Base-by-base conservation (phyloP, 2,329 filamentous ascomycete species). In the Botrytis deweyae region DNA sequence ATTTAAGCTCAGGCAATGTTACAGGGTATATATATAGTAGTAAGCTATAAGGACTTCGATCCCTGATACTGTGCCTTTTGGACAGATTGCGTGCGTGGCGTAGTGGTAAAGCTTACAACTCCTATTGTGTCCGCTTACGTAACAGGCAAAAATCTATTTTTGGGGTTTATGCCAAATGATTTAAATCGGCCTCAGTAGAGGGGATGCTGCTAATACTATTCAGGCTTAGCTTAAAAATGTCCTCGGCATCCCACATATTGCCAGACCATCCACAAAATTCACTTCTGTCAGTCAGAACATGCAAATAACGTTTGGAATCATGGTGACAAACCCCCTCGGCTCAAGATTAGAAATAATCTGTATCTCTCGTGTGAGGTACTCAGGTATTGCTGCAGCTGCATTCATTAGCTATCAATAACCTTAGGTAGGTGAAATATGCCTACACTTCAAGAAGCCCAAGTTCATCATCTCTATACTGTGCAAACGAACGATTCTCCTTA, bases 231-330 rank as follows among this genome's bases (percentile, higher is more conserved):
- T 16, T 16, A 16, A 3, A 29, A 42, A 68, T 58, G 36, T 42
- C 65, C 65, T 68, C 65, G 65, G 65, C 25, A 64, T 64, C 62
- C 62, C 62, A 65, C 49, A 68, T 58, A 42, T 68, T 36, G 22
- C 46, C 64, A 55, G 36, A 20, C 36, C 22, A 38, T 49, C 4
- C 22, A 55, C 25, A 67, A 29, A 29, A 22, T 36, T 25, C 59
- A 62, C 22, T 33, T 33, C 33, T 33, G 33, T 33, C 22, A 3
- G 36, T 40, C 7, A 42, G 8, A 44, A 64, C 38, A n/a, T 42
- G 36, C 29, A 36, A 42, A 29, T 22, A 29, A 68, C 42, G 16
- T 55, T 40, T 55, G 65, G 42, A 42, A 68, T 68, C 46, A 40
- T 58, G 36, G 36, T 7, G 2, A 38, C 36, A 42, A 8, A 65